Evolutionary conservation across 1,139 yeast genomes (phyloP), one percentile per base, ranked within the genome.

Genomic region (Taphrina wiesneri): DNA sequence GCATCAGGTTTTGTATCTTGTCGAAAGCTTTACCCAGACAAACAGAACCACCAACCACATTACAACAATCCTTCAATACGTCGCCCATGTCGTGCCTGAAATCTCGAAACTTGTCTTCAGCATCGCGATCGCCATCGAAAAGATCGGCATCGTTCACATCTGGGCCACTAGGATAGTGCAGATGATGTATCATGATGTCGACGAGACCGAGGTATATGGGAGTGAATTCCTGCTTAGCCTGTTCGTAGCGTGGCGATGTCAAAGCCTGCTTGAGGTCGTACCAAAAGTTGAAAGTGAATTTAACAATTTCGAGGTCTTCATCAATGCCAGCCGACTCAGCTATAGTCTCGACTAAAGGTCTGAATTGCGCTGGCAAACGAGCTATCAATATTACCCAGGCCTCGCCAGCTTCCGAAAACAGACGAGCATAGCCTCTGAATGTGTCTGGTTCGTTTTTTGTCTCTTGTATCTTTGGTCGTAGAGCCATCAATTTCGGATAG

Each of bases 71-170:
- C 74, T 93, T 95, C 70, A 95, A 79, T 13, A 93, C 96, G 75
- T 93, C 98, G 34, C 98, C 98, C 89, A 93, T 90, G 69, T 91
- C 97, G 76, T 93, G 95, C 73, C 99, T 82, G 77, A 92, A 93
- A 66, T 90, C 96, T 73, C 90, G 86, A 75, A 95, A 95, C 75
- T 90, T 90, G 74, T 93, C 99, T 75, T 91, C 97, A 67, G 85
- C 89, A 75, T 91, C 97, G 69, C 82, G 82, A 72, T 86, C 87
- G 43, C 86, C 86, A 53, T 79, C 80, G 70, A 86, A 86, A 51
- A 83, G 74, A 52, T 66, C 65, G 11, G 41, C 43, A 15, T 57
- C 62, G 56, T 68, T 46, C 17, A 25, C 46, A 15, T 21, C 41
- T 1, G 75, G 76, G 2, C 78, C 81, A 17, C 79, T 75, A 7